Base-by-base conservation (phyloP, 352 stramenopile genomes). In the Pilasporangium apinafurcum region DNA sequence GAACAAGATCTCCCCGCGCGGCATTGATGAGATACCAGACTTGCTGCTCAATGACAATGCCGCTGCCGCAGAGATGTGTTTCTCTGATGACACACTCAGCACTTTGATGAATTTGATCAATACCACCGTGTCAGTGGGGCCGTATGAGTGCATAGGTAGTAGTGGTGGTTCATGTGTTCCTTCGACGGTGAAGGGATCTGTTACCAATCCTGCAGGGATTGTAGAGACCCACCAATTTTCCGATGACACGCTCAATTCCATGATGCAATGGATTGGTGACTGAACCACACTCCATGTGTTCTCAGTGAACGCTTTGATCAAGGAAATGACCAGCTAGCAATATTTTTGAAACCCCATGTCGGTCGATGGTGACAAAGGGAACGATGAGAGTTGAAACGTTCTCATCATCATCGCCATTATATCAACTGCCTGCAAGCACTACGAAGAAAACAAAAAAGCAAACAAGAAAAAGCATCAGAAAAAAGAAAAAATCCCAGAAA, bases 191-290 rank as follows among this genome's bases (percentile, higher is more conserved):
- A 18, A 26, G 39, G 12, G 37, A 28, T 8, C 22, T 51, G 24
- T 6, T n/a, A 40, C 46, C 16, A 27, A 40, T 16, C 18, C 34
- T 4, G 48, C 55, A 6, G 54, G 51, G 8, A 44, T 75, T 37
- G 48, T 68, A 28, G 63, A 79, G 44, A 66, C 53, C 16, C 59
- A 63, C 17, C 62, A 77, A 44, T 77, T 77, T 56, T 77, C 65
- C 5, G 51, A 72, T n/a, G 65, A 77, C 9, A 77, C 55, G 20
- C 41, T 77, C 12, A 64, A 77, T 37, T 48, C 48, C 30, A 59
- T 77, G 48, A 56, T 76, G 61, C 44, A 43, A 30, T 75, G 64
- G 64, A 37, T 53, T 25, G 46, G 46, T 18, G 41, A 25, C 38
- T 31, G 46, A n/a, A n/a, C n/a, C n/a, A n/a, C n/a, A n/a, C n/a